Base-by-base conservation (phyloP, 2,329 filamentous ascomycete genomes). In the Emmonsiellopsis sp. region DNA sequence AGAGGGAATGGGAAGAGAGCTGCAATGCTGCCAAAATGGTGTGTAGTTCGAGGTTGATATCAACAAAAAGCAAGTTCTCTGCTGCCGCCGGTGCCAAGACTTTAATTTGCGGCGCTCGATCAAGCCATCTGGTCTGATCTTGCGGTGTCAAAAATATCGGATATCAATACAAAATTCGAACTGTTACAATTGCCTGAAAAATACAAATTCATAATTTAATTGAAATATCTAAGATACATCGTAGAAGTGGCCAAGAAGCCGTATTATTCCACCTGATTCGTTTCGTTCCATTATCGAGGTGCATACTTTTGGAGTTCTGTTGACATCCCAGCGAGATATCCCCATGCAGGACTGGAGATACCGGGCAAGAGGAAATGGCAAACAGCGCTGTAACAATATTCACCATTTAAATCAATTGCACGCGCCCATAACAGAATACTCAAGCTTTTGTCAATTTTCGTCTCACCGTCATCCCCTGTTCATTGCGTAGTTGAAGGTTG, bases 201-300 rank as follows among this genome's bases (percentile, higher is more conserved):
- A 49, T 49, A 51, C 49, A 50, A 63, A 65, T 63, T 70, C 66
- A 61, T 68, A 64, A 69, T 62, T 63, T 68, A 68, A 69, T 69
- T 66, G 60, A 61, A 53, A 53, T 49, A 65, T 66, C 64, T 70
- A 70, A 68, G 66, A 68, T 70, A 69, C 66, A 59, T 64, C 55
- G 67, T 64, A 68, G 62, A 58, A 62, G 58, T 60, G 62, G 63
- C 61, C 65, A 68, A 69, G 61, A 64, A 64, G 68, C 65, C 65
- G 65, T 9, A 8, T 10, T 33, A 27, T 51, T 51, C 5, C 7
- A 34, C 14, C 10, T 49, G 10, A 17, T n/a, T 45, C 14, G 13
- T 13, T 32, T 2, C 36, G 31, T 13, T 21, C 8, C 2, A 21
- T 36, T 47, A 8, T 33, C 36, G 44, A 34, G 36, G 36, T 34